Conservation (phyloP, 169 alveolate genomes). For the Plasmodium knowlesi region DNA sequence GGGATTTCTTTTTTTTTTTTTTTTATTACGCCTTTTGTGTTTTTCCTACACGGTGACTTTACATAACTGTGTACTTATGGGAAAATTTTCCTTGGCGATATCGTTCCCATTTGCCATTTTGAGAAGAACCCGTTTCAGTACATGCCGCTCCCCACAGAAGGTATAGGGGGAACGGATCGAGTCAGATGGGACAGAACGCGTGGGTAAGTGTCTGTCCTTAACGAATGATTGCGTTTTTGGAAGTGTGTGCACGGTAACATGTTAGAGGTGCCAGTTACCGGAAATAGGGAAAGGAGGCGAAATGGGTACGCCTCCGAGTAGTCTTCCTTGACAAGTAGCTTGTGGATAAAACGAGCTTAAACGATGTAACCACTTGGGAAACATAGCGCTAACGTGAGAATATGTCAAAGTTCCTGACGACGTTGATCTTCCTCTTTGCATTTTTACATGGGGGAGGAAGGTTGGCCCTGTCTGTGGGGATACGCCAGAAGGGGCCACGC, state of each 20-base stretch:
- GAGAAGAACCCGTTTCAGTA: background rate
- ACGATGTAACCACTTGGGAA: background rate
- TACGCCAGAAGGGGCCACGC: background rate
- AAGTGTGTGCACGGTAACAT: background rate
- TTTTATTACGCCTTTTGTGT: background rate
- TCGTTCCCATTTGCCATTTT: background rate
- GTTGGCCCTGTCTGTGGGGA: background rate
- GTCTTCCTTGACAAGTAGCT: background rate
- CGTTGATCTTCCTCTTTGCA: background rate
- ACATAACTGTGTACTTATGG: background rate
- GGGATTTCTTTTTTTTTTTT: background rate
- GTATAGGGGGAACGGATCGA: background rate
- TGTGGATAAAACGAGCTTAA: background rate
- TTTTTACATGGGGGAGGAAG: constrained; percentile 21
- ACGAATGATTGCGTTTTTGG: background rate
- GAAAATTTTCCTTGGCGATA: background rate
- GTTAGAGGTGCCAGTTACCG: background rate
- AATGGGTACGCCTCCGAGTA: background rate
- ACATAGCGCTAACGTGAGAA: background rate
- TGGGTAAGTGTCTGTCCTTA: background rate
- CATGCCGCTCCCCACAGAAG: background rate
- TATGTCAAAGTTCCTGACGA: constrained; percentile 5
- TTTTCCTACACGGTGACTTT: background rate
- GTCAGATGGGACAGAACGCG: background rate
- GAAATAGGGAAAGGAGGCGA: background rate